phyloP scores from a whole-genome alignment of 306 rosid genomes.

The Inga oerstediana region DNA sequence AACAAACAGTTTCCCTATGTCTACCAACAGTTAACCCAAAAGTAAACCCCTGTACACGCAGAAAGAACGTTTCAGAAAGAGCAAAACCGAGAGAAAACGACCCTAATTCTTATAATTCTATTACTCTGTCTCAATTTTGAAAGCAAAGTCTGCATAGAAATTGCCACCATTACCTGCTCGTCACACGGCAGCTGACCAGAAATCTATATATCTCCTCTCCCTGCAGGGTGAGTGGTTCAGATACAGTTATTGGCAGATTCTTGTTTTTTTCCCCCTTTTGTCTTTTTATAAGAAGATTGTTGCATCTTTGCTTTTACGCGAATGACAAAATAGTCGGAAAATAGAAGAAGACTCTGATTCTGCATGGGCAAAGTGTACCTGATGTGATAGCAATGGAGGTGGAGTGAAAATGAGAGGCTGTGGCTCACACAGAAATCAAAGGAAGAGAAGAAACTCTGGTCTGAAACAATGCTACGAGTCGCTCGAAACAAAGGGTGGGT shows the following conservation, averaged over 20 bases:
- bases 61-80: background rate
- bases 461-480: background rate
- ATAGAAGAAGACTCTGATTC: background rate
- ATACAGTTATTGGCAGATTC: background rate
- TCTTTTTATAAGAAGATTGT: background rate
- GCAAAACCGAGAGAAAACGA: background rate
- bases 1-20: background rate
- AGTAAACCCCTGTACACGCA: background rate
- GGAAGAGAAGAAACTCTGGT: background rate
- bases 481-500: background rate
- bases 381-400: background rate
- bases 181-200: background rate
- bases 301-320: background rate
- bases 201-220: background rate
- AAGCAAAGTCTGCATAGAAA: background rate
- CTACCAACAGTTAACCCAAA: background rate
- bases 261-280: background rate
- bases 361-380: background rate
- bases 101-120: background rate
- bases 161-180: background rate
- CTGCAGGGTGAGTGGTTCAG: slow-evolving; percentile 8
- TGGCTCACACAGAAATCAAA: background rate
- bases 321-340: background rate
- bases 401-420: background rate
- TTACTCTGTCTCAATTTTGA: background rate